Evolutionary conservation across 148 eudicot genomes (phyloP).

Genomic region (Nepenthes gracilis): DNA sequence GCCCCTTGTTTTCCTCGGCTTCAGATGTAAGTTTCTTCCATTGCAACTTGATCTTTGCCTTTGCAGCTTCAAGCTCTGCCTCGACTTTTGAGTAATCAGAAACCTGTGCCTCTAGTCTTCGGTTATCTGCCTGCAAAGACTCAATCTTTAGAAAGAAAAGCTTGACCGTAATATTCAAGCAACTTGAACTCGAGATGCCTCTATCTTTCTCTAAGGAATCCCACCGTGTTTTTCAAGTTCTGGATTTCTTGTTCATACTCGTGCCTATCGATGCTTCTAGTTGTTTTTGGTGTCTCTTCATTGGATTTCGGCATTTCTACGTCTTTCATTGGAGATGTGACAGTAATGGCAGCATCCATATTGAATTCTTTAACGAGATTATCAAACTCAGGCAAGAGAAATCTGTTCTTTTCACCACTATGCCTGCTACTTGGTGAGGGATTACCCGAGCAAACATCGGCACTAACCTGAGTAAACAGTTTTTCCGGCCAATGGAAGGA

Average conservation of each 20-base stretch:
- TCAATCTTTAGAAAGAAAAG: constrained; percentile 56
- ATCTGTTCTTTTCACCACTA: constrained; percentile 28
- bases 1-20: constrained; percentile 51
- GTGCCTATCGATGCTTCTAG: constrained; percentile 14
- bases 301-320: constrained; percentile 5
- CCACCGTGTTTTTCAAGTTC: constrained; percentile 37
- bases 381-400: constrained; percentile 53
- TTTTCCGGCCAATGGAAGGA: no score
- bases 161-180: constrained; percentile 68
- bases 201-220: constrained; percentile 57
- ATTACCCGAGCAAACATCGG: no score
- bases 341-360: constrained; percentile 7
- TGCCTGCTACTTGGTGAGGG: constrained; percentile 1
- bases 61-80: constrained; percentile 67
- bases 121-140: constrained; percentile 59
- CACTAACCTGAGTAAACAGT: no score
- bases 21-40: constrained; percentile 56
- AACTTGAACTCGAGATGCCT: constrained; percentile 53
- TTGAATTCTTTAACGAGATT: constrained; percentile 41
- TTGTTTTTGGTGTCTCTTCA: constrained; percentile 12
- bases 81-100: constrained; percentile 47
- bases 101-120: constrained; percentile 46
- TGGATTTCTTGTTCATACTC: constrained; percentile 52
- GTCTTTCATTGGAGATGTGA: constrained; percentile 16
- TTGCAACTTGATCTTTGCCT: constrained; percentile 48